Percentiles rank a stretch among this genome's conserved stretches.
These are phyloP conservation scores for Pseudogymnoascus sp. DNA, from an alignment of 2,329 filamentous ascomycete species.

Conservation along the genomic window DNA sequence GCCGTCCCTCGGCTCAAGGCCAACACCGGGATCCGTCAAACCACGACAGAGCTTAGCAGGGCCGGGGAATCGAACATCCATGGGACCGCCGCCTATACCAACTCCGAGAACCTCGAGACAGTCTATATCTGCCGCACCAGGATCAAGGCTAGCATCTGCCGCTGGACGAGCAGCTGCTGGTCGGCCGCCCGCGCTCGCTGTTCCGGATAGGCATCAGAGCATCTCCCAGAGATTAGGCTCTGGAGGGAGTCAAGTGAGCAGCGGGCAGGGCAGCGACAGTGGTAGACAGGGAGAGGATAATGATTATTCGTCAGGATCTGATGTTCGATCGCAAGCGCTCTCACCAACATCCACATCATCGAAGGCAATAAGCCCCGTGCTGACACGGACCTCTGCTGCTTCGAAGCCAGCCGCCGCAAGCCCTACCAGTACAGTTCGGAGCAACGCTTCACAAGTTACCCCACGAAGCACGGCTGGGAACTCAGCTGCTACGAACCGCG, in stretches of 20 bases:
- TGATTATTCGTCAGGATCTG: constrained; percentile 20
- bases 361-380: constrained; percentile 24
- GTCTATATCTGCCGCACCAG: constrained; percentile 30
- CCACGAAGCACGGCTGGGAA: constrained; percentile 20
- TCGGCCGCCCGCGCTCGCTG: constrained; percentile 20
- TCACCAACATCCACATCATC: constrained; percentile 20
- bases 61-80: constrained; percentile 48
- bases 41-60: constrained; percentile 44
- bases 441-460: constrained; percentile 20
- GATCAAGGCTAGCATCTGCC: constrained; percentile 26
- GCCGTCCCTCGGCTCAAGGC: constrained; percentile 47
- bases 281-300: constrained; percentile 33
- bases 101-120: constrained; percentile 31
- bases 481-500: constrained; percentile 35
- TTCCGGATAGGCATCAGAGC: not conserved
- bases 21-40: constrained; percentile 35
- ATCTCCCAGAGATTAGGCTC: constrained; percentile 24
- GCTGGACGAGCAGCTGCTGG: constrained; percentile 21
- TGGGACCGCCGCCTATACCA: constrained; percentile 52
- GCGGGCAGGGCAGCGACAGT: constrained; percentile 23
- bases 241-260: constrained; percentile 26
- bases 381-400: constrained; percentile 22
- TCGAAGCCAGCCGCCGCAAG: constrained; percentile 20
- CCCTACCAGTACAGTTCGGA: constrained; percentile 12
- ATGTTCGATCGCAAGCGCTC: constrained; percentile 25